Percentiles rank a stretch among this genome's conserved stretches.
Conservation (phyloP, 1,284 basidiomycete species). For the Boletus holoroseus region DNA sequence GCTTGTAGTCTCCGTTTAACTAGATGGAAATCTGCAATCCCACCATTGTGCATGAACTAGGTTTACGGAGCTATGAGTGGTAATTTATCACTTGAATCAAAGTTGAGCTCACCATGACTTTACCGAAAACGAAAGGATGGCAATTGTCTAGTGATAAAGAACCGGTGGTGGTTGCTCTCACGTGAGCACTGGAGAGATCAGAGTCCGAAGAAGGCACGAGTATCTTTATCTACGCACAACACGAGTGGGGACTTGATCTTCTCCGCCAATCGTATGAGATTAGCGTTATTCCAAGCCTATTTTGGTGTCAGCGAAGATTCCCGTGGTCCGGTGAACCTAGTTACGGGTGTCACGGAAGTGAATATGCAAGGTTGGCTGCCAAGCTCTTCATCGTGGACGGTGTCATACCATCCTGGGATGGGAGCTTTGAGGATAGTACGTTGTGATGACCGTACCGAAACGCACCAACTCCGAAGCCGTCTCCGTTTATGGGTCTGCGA, state of each 20-base stretch:
- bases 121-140: conserved; percentile 84
- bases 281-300: conserved; percentile 92
- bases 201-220: not conserved
- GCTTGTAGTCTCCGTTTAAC: conserved; percentile 80
- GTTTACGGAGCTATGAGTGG: not conserved
- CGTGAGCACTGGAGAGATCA: conserved; percentile 63
- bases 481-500: conserved; percentile 85
- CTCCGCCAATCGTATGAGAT: conserved; percentile 83
- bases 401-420: conserved; percentile 76
- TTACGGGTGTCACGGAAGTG: conserved; percentile 88
- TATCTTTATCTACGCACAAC: conserved; percentile 54
- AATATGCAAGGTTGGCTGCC: conserved; percentile 91
- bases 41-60: conserved; percentile 95
- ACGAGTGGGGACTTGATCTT: conserved; percentile 93
- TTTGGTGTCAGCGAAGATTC: conserved; percentile 7
- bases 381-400: conserved; percentile 71
- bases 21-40: conserved; percentile 73
- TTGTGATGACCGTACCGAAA: conserved; percentile 22
- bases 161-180: conserved; percentile 82
- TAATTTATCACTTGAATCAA: not conserved
- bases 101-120: conserved; percentile 68
- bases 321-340: not conserved
- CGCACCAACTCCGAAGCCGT: conserved; percentile 94
- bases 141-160: conserved; percentile 90
- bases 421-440: not conserved